Base-by-base conservation (phyloP, 768 basidiomycete species). In the Rhodotorula sphaerocarpa region DNA sequence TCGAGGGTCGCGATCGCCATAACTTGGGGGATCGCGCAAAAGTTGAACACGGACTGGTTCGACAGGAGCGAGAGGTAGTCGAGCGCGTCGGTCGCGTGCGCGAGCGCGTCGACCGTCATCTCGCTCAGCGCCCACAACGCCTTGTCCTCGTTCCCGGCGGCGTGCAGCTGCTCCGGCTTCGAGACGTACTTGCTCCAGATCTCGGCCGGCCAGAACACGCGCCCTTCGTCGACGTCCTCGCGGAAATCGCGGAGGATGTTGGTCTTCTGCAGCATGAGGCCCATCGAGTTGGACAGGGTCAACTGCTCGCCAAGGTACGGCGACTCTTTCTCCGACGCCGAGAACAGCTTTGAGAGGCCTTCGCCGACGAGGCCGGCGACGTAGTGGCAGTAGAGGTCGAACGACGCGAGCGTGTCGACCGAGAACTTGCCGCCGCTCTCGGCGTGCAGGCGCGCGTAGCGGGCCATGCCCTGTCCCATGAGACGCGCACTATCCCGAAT, bases 301-400 rank as follows among this genome's bases (percentile, higher is more conserved):
- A 95, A 83, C 73, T 95, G 88, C 33, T 82, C 77, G 33, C 81
- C 84, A 41, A 99, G 76, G 79, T 82, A 57, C 46, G 60, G 23
- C 33, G 70, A 54, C 58, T 73, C 55, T 55, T 63, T 59, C 47
- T 59, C 55, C 27, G 65, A 63, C 12, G 70, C 55, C 11, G 61
- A 59, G 53, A 72, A 61, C 41, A 73, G 50, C 41, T 68, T 44
- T 18, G 66, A 58, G 30, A 67, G 60, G 28, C 68, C 56, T 53
- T 73, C 63, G 56, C 93, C 93, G 62, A 97, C 93, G 59, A 99
- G 85, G 5, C 93, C 93, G 0, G 93, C 93, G 70, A 97, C 93
- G 73, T 91, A 96, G 75, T 99, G 93, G 74, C 93, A 99, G 76
- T 99, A 99, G 20, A 99, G 81, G 75, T 96, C 90, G 77, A 91